Evolutionary conservation across 2,329 filamentous ascomycete species (phyloP).

Genomic region (Aspergillus jensenii): DNA sequence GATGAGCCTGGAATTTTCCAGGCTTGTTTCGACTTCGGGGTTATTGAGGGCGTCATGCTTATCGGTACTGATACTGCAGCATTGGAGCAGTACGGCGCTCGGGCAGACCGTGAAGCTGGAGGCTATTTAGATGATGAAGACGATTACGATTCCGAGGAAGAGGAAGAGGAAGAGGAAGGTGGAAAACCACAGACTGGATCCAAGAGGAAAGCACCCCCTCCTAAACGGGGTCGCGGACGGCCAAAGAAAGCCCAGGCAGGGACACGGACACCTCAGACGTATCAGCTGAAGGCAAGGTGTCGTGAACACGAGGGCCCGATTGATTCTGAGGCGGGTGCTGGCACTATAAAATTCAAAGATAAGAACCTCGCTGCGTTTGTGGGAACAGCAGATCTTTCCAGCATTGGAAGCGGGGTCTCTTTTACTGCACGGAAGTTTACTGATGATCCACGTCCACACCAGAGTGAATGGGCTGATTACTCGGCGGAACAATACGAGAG

Average conservation of each 20-base stretch:
- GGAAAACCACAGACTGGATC: background rate
- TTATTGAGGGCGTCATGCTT: slow-evolving; percentile 8
- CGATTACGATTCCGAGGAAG: background rate
- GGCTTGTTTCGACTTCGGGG: slow-evolving; percentile 4
- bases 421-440: slow-evolving; percentile 11
- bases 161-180: background rate
- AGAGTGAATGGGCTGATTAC: slow-evolving; percentile 12
- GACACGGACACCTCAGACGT: background rate
- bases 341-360: slow-evolving; percentile 16
- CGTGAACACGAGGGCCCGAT: slow-evolving; percentile 14
- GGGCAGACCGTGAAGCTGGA: background rate
- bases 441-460: slow-evolving; percentile 3
- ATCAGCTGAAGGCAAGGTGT: slow-evolving; percentile 4
- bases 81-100: background rate
- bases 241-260: background rate
- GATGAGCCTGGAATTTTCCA: background rate
- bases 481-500: slow-evolving; percentile 12
- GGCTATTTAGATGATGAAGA: background rate
- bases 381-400: slow-evolving; percentile 3
- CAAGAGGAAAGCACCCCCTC: slow-evolving; percentile 1
- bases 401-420: background rate
- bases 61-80: background rate
- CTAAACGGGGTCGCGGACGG: background rate
- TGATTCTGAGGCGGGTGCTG: background rate
- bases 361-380: slow-evolving; percentile 7